Evolutionary conservation across 306 rosid species (phyloP), one percentile per base, ranked within the genome.

Genomic region (Sechiopsis laciniata): DNA sequence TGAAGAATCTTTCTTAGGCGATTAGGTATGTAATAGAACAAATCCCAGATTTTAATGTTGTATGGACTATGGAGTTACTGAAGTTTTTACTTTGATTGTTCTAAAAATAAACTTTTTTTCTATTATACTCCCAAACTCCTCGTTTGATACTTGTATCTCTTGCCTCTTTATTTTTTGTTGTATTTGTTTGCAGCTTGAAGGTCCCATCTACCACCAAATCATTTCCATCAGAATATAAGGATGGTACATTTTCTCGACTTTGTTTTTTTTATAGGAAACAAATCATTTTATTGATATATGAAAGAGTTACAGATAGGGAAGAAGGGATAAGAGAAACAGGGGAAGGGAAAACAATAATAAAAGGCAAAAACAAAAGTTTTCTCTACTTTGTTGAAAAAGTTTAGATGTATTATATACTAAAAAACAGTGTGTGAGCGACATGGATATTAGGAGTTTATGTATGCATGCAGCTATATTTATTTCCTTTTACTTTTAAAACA

Each of bases 131-230:
- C 21, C 70, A 37, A 37, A 10, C 51, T 16, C 16, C 52, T 37
- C 14, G 15, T 64, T 37, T 37, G 52, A n/a, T 64, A 6, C 53
- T 13, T 5, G 46, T 8, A 51, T 52, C 10, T 51, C 56, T 16
- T 4, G 26, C 60, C 16, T 46, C 13, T 68, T 35, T 52, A 1
- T 15, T 16, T 52, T 52, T 70, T 51, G 22, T 70, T 24, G 20
- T 26, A n/a, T 24, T 24, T 15, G 13, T 70, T 52, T 70, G 74
- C 74, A 70, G 74, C 60, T 51, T 16, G 16, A 70, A 70, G 60
- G 60, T 10, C 57, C 15, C 10, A 70, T 46, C 59, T 24, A 26
- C 55, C 60, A 70, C 60, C 48, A 51, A 52, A 51, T 70, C 24
- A 9, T 35, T 19, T 53, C 59, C 20, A 24, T 45, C 74, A 70